Evolutionary conservation across 208 protist species (phyloP).

Genomic region (Acanthamoeba quina): DNA sequence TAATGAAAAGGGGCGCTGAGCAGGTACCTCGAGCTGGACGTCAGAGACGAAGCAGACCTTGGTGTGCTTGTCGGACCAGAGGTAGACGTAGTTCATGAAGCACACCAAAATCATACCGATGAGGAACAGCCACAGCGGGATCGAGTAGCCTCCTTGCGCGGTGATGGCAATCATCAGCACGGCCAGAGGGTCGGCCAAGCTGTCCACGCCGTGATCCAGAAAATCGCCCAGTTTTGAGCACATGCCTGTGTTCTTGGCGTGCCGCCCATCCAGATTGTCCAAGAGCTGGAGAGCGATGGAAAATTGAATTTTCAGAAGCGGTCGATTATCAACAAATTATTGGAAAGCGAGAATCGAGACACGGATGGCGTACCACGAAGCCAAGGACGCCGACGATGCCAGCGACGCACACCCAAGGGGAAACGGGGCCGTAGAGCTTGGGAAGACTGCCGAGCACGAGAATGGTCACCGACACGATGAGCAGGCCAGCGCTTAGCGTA

Average conservation of each 20-base stretch:
- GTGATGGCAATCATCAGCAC: slow-evolving; percentile 35
- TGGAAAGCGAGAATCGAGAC: too few species aligned
- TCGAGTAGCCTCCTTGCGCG: slow-evolving; percentile 17
- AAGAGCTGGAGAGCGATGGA: neutral
- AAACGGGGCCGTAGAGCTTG: slow-evolving; percentile 5
- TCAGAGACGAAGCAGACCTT: slow-evolving; percentile 31
- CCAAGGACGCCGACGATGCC: neutral
- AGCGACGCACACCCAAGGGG: neutral
- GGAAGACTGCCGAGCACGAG: neutral
- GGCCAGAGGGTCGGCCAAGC: slow-evolving; percentile 24
- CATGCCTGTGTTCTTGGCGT: slow-evolving; percentile 24
- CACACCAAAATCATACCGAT: slow-evolving; percentile 10
- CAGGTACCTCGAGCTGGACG: neutral
- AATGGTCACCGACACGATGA: neutral
- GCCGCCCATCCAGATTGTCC: neutral
- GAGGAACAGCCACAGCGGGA: slow-evolving; percentile 14
- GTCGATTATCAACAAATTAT: too few species aligned
- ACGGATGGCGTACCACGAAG: neutral
- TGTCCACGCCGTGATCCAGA: slow-evolving; percentile 1
- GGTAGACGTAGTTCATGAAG: slow-evolving; percentile 52
- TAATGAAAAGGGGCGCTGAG: neutral
- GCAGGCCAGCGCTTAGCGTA: neutral
- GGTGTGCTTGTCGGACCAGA: slow-evolving; percentile 32
- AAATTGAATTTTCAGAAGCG: neutral
- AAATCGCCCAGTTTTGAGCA: slow-evolving; percentile 21